Conservation (phyloP, 805 yeast species). For the Saccharomycopsis olivae region DNA sequence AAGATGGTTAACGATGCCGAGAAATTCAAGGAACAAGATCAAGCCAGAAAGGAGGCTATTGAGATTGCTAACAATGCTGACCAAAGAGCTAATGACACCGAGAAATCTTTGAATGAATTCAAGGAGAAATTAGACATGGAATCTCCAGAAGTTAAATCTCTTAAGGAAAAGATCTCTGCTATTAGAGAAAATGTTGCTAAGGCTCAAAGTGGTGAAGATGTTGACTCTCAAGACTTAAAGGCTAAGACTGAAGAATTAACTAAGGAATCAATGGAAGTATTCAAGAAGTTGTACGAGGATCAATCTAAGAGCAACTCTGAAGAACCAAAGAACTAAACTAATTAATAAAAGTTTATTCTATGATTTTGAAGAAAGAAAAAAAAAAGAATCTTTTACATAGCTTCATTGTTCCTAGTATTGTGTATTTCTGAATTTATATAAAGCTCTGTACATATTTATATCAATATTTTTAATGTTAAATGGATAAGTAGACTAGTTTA, state of each 20-base stretch:
- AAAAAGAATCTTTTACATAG: too few relatives aligned
- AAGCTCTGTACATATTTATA: too few relatives aligned
- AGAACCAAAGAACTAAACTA: not conserved
- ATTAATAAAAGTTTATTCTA: not conserved
- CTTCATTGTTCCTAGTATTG: too few relatives aligned
- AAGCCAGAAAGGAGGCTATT: constrained; percentile 74
- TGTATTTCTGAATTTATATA: too few relatives aligned
- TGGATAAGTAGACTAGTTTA: too few relatives aligned
- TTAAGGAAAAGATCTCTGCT: constrained; percentile 44
- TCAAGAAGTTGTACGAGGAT: constrained; percentile 53
- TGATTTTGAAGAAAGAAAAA: too few relatives aligned
- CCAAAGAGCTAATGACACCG: constrained; percentile 75
- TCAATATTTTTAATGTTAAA: too few relatives aligned
- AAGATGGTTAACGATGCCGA: constrained; percentile 87
- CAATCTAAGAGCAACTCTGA: constrained; percentile 8
- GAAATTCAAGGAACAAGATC: constrained; percentile 78
- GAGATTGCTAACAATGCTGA: constrained; percentile 82
- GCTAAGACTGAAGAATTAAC: constrained; percentile 77
- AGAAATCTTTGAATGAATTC: constrained; percentile 72
- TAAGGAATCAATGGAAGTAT: constrained; percentile 68
- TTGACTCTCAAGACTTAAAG: constrained; percentile 55
- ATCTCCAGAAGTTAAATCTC: constrained; percentile 36
- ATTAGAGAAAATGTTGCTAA: constrained; percentile 71
- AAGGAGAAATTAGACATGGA: constrained; percentile 50
- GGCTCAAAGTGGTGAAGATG: constrained; percentile 57